Base-by-base conservation (phyloP, 2,329 filamentous ascomycete genomes). In the Epichloe scottii region DNA sequence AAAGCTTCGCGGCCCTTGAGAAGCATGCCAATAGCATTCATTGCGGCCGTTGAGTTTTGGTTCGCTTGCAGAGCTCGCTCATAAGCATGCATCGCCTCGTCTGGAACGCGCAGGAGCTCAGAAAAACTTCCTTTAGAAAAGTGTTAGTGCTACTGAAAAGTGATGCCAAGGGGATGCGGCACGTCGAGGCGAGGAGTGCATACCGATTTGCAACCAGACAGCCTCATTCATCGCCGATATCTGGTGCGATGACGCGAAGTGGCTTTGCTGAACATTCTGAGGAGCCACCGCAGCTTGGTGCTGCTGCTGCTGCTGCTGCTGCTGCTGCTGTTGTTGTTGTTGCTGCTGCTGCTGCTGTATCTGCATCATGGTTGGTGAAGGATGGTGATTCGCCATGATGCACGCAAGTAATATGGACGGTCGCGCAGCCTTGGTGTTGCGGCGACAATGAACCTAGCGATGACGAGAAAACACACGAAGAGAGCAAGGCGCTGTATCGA, bases 131-230 rank as follows among this genome's bases (percentile, higher is more conserved):
- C 90, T 95, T 19, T 54, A 50, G 48, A 51, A 6, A 37, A 11
- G 35, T 35, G 42, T 51, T 23, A 51, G 46, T 19, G 30, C 10
- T 15, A 35, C 5, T 17, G 12, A 14, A 26, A 21, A 17, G 14
- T 17, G 10, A 30, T 49, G 19, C 21, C 23, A n/a, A n/a, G 8
- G 21, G 21, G 5, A 14, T 5, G 15, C 11, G 19, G 30, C 33
- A 19, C 15, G 10, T 37, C 47, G 19, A 35, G 5, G 49, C 51
- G 37, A 41, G 68, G 34, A 5, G 33, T 33, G 23, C 82, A 56
- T 84, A 95, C 89, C 91, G 59, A 97, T 86, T 66, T 93, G 87
- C 63, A 95, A 78, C 91, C 91, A 97, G 51, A 95, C 83, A 46
- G 78, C 77, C 70, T 97, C 91, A 62, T 95, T 97, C 62, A 91